Evolutionary conservation across 371 early-diverging fungal genomes (phyloP).

Genomic region (Saksenaea oblongispora): DNA sequence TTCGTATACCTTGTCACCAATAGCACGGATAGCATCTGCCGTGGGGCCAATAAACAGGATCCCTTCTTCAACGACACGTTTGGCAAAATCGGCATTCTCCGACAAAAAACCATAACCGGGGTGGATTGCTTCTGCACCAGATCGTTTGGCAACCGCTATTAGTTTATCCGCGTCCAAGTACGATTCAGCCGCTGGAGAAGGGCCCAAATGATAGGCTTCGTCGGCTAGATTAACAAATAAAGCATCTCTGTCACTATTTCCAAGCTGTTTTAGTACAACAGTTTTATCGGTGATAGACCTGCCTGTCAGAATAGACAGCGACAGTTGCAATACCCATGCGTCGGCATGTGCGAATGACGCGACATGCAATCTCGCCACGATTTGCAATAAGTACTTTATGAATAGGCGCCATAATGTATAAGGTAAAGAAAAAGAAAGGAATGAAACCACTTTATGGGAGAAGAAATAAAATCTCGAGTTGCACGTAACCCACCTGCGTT

Average conservation of each 20-base stretch:
- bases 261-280: neutral
- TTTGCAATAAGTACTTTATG: constrained; percentile 96
- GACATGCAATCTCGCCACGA: constrained; percentile 95
- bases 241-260: constrained; percentile 76
- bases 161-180: constrained; percentile 72
- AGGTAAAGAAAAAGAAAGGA: neutral
- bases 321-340: constrained; percentile 89
- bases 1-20: constrained; percentile 89
- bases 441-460: neutral
- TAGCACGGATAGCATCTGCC: constrained; percentile 79
- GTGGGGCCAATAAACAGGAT: constrained; percentile 82
- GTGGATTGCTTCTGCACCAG: constrained; percentile 80
- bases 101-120: constrained; percentile 93
- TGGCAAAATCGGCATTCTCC: constrained; percentile 79
- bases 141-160: constrained; percentile 54
- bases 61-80: constrained; percentile 64
- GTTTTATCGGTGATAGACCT: neutral
- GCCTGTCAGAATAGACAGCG: constrained; percentile 91
- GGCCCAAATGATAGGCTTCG: constrained; percentile 75
- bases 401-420: constrained; percentile 41
- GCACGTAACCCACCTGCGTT: neutral
- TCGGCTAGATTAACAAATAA: constrained; percentile 85
- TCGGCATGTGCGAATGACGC: constrained; percentile 86
- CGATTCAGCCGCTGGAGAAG: constrained; percentile 70
- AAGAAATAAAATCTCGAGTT: neutral